phyloP scores from a whole-genome alignment of 495 filamentous ascomycete genomes.

The Xylaria sp. region DNA sequence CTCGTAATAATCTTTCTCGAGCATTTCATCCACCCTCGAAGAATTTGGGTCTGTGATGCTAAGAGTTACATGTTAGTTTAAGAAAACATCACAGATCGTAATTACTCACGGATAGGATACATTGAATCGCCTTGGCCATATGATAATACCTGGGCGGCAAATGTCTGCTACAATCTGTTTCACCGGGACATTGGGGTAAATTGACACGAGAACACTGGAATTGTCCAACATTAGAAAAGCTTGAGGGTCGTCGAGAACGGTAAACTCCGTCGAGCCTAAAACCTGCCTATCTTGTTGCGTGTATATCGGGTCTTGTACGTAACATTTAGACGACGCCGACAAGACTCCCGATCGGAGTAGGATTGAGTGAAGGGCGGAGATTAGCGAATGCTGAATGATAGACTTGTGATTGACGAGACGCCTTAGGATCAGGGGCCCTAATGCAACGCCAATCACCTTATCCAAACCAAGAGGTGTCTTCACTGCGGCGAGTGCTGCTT shows the following conservation, averaged over 20 bases:
- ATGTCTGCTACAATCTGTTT: slow-evolving; percentile 44
- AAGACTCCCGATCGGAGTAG: slow-evolving; percentile 10
- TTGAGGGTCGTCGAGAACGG: slow-evolving; percentile 36
- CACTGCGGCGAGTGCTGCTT: slow-evolving; percentile 15
- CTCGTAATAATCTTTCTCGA: background rate
- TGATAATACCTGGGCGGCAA: slow-evolving; percentile 40
- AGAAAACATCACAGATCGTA: too few species aligned
- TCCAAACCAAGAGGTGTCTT: slow-evolving; percentile 24
- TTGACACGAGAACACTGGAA: slow-evolving; percentile 36
- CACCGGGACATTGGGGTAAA: slow-evolving; percentile 36
- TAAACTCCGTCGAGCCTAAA: slow-evolving; percentile 25
- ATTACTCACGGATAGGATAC: too few species aligned
- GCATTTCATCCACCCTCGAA: background rate
- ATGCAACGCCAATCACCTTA: slow-evolving; percentile 37
- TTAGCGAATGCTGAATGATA: slow-evolving; percentile 26
- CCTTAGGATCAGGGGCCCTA: slow-evolving; percentile 22
- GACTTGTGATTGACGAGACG: background rate
- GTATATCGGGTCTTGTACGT: slow-evolving; percentile 44
- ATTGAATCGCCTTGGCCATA: slow-evolving; percentile 31
- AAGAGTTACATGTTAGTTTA: too few species aligned
- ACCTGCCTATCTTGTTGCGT: slow-evolving; percentile 28
- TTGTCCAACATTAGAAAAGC: slow-evolving; percentile 43
- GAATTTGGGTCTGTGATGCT: too few species aligned
- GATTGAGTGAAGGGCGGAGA: slow-evolving; percentile 23
- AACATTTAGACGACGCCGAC: slow-evolving; percentile 16